phyloP scores from a whole-genome alignment of 805 yeast species.

The Teunomyces gatunensis region DNA sequence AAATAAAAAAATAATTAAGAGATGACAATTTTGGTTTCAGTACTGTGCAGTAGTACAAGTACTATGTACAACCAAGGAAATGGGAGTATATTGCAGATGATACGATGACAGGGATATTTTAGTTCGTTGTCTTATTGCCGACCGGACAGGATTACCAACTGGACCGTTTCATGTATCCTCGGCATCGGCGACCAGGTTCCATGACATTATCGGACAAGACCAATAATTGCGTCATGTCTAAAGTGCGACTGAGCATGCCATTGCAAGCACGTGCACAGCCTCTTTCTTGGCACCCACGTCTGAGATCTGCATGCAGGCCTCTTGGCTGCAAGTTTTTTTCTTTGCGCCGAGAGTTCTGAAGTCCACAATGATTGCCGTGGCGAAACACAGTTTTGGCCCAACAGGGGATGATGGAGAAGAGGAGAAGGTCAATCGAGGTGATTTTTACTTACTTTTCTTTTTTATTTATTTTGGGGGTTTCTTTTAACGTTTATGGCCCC shows the following conservation, averaged over 20 bases:
- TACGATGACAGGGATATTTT: no score
- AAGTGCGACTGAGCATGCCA: not conserved
- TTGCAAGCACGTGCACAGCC: not conserved
- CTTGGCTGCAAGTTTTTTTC: constrained; percentile 3
- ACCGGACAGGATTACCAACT: not conserved
- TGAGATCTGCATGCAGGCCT: not conserved
- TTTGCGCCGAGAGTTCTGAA: constrained; percentile 2
- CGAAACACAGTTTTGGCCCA: not conserved
- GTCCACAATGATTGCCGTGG: not conserved
- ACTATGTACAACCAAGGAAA: not conserved
- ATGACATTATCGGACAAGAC: not conserved
- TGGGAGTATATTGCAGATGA: no score
- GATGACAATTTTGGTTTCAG: no score
- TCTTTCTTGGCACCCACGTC: constrained; percentile 1
- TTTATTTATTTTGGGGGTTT: not conserved
- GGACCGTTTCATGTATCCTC: not conserved
- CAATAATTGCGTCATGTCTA: not conserved
- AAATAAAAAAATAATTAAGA: not conserved
- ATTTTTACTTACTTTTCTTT: not conserved
- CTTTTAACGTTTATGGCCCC: not conserved
- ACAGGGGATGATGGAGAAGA: not conserved
- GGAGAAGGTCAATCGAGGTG: not conserved
- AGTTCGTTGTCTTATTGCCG: not conserved
- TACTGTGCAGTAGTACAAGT: not conserved
- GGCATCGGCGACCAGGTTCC: not conserved